phyloP scores from a whole-genome alignment of 148 eudicot genomes.

The Dysphania ambrosioides region DNA sequence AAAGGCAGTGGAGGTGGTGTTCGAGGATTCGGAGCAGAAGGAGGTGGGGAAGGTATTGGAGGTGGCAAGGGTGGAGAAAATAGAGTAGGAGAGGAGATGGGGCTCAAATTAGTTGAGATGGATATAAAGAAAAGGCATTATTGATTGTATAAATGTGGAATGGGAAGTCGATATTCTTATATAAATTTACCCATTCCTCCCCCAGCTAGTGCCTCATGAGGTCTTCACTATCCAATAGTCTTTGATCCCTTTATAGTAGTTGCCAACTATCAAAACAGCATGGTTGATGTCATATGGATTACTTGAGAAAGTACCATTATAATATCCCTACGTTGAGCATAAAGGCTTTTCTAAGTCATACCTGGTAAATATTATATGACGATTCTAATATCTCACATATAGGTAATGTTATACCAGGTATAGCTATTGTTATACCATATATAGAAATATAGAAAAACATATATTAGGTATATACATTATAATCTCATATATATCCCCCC shows the following conservation, averaged over 20 bases:
- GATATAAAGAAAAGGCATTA: constrained; percentile 67
- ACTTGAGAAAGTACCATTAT: constrained; percentile 58
- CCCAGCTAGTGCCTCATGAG: constrained; percentile 77
- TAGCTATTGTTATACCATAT: too few relatives aligned
- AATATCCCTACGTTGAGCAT: constrained; percentile 46
- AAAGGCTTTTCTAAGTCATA: too few relatives aligned
- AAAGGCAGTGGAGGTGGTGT: neutral
- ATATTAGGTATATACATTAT: too few relatives aligned
- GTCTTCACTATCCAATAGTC: constrained; percentile 80
- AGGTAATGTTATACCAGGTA: too few relatives aligned
- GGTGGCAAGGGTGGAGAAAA: constrained; percentile 28
- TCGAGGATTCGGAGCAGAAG: neutral
- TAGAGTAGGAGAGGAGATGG: constrained; percentile 40
- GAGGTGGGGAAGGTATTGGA: neutral
- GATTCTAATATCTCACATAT: too few relatives aligned
- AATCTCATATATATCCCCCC: too few relatives aligned
- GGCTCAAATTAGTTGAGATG: constrained; percentile 39
- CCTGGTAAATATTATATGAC: too few relatives aligned
- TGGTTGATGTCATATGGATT: constrained; percentile 60
- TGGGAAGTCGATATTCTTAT: constrained; percentile 32
- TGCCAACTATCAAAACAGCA: constrained; percentile 57
- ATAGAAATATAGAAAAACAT: too few relatives aligned
- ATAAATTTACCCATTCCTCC: constrained; percentile 53
- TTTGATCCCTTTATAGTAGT: constrained; percentile 39
- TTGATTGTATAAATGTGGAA: constrained; percentile 63